Percentiles rank a stretch among this genome's conserved stretches.
These are phyloP conservation scores for Zostera marina DNA, from an alignment of 116 monocot species.

Conservation along the genomic window DNA sequence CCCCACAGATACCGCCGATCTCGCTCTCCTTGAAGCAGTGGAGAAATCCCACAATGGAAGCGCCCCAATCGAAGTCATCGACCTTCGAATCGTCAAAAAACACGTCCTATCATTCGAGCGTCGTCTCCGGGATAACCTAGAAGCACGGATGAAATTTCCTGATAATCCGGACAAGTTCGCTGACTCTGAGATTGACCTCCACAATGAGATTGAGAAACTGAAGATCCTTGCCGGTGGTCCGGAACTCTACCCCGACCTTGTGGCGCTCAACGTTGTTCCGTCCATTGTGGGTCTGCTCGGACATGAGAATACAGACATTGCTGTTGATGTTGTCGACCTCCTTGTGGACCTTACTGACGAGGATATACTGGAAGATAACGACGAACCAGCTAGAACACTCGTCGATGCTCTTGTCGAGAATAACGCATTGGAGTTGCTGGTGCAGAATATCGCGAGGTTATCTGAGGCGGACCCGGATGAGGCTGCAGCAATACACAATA, in stretches of 20 bases:
- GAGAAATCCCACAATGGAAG: slow-evolving; percentile 40
- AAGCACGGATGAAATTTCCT: slow-evolving; percentile 79
- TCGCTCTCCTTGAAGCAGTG: slow-evolving; percentile 69
- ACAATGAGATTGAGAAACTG: slow-evolving; percentile 64
- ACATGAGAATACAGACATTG: slow-evolving; percentile 81
- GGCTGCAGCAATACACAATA: slow-evolving; percentile 61
- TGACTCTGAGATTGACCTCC: slow-evolving; percentile 92
- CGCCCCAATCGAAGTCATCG: slow-evolving; percentile 35
- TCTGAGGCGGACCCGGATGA: slow-evolving; percentile 87
- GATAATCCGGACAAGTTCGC: slow-evolving; percentile 75
- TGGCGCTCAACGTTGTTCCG: slow-evolving; percentile 50
- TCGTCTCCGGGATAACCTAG: slow-evolving; percentile 90
- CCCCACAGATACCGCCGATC: slow-evolving; percentile 18
- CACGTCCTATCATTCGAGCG: slow-evolving; percentile 90
- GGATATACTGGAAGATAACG: slow-evolving; percentile 64
- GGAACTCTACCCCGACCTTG: slow-evolving; percentile 85
- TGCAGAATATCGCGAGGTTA: slow-evolving; percentile 59
- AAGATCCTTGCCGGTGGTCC: slow-evolving; percentile 67
- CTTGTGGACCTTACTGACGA: slow-evolving; percentile 74
- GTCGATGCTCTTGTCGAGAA: slow-evolving; percentile 66
- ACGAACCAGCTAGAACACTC: slow-evolving; percentile 47
- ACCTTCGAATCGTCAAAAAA: slow-evolving; percentile 64
- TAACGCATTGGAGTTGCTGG: slow-evolving; percentile 64
- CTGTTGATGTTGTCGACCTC: slow-evolving; percentile 59
- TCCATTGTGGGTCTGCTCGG: slow-evolving; percentile 57